These are phyloP conservation scores for Plasmopara muralis DNA, from an alignment of 352 stramenopile species.

Conservation along the genomic window DNA sequence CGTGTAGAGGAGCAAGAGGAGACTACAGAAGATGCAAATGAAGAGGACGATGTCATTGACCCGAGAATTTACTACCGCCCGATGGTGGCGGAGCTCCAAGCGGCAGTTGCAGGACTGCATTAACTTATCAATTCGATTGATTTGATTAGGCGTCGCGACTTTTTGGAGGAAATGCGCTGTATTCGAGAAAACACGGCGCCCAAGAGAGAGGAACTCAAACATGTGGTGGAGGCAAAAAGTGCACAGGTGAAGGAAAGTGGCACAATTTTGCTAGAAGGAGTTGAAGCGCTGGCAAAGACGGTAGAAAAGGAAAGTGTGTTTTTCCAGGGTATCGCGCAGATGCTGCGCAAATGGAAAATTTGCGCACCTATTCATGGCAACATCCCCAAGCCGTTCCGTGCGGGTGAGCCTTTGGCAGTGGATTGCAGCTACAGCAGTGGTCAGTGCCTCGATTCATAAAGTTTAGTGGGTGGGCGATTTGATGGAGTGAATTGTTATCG, in stretches of 20 bases:
- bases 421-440: conserved; percentile 81
- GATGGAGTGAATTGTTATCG: not conserved
- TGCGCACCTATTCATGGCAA: conserved; percentile 81
- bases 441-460: conserved; percentile 16
- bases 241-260: conserved; percentile 72
- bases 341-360: conserved; percentile 82
- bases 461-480: not conserved
- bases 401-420: conserved; percentile 71
- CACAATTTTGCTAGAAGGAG: conserved; percentile 61
- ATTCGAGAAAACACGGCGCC: conserved; percentile 79
- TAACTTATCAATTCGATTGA: conserved; percentile 87
- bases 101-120: conserved; percentile 67
- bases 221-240: conserved; percentile 69
- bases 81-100: conserved; percentile 79
- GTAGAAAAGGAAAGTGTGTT: conserved; percentile 81
- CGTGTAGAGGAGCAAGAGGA: conserved; percentile 16
- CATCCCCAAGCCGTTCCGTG: conserved; percentile 82
- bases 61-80: conserved; percentile 79
- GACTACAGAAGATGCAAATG: conserved; percentile 2
- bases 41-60: conserved; percentile 74
- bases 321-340: conserved; percentile 71
- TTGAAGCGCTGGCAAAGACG: conserved; percentile 59
- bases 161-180: conserved; percentile 82
- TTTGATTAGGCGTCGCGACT: conserved; percentile 69
- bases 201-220: conserved; percentile 74